Evolutionary conservation across 352 stramenopile genomes (phyloP), one percentile per base, ranked within the genome.

Genomic region (Thalassiosira hispida): DNA sequence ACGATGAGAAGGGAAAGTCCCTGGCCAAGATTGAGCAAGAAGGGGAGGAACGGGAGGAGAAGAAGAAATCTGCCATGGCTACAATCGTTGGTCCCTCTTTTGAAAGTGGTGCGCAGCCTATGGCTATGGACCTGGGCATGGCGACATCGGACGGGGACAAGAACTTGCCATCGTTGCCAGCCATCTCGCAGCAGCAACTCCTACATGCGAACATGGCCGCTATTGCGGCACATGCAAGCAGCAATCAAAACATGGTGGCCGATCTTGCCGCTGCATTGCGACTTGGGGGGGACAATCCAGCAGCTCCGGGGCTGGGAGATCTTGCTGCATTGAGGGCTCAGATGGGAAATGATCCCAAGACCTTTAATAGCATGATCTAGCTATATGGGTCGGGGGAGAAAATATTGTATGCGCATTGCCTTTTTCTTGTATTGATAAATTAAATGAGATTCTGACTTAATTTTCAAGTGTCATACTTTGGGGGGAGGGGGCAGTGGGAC

Each of bases 161-260:
- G 6, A 25, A 42, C n/a, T 8, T 67, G 4, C 42, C 42, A 47
- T 23, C 42, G 23, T 59, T 69, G 42, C 60, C 42, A n/a, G 40
- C 60, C 22, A 6, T 69, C 5, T 49, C 42, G 11, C 42, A 69
- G 25, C 60, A 69, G 44, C 42, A 57, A 47, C 20, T 57, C 2
- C 16, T 59, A 7, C 55, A 33, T 16, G 42, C 42, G 12, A 20
- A 69, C 27, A 46, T 56, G 18, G 47, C n/a, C 2, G 22, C 22
- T 12, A 56, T 31, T 14, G 18, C 47, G 2, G 47, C 47, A 3
- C 22, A 56, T 12, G 22, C 47, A 4, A 31, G 47, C 18, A 47
- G 38, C 38, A 47, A 47, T 31, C 47, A 56, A 12, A 25, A 14
- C 22, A 31, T 31, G 1, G 22, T 56, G 2, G 22, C 47, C 2